Conservation (phyloP, 176 grass and related monocot genomes). For the Oryza officinalis region DNA sequence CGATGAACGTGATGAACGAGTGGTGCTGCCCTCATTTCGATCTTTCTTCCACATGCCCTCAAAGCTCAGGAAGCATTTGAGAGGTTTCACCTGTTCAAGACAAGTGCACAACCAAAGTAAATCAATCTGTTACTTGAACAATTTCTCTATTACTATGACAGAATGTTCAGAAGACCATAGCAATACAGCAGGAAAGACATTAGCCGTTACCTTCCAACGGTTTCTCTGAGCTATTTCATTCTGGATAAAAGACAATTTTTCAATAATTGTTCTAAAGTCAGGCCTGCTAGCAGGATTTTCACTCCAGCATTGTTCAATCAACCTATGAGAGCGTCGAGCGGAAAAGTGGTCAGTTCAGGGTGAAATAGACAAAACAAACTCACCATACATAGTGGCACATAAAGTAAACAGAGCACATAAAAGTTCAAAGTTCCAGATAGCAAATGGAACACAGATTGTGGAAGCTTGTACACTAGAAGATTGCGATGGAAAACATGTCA, state of each 20-base stretch:
- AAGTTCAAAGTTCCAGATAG: conserved; percentile 9
- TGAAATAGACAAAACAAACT: conserved; percentile 24
- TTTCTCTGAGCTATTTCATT: conserved; percentile 52
- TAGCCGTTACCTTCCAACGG: conserved; percentile 73
- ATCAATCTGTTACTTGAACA: conserved; percentile 7
- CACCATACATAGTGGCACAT: neutral
- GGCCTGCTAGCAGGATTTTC: conserved; percentile 81
- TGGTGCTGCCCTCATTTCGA: conserved; percentile 45
- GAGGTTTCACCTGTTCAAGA: conserved; percentile 52
- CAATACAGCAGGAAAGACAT: neutral
- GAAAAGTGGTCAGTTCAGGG: neutral
- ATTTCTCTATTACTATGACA: conserved; percentile 1
- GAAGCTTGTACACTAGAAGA: conserved; percentile 9
- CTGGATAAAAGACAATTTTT: conserved; percentile 59
- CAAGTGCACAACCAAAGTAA: conserved; percentile 23
- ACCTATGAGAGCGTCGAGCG: conserved; percentile 44
- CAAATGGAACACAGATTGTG: neutral
- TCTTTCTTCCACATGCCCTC: conserved; percentile 85
- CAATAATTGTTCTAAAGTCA: conserved; percentile 73
- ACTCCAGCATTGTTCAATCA: conserved; percentile 95
- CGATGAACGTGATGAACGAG: conserved; percentile 59
- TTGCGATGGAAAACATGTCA: neutral
- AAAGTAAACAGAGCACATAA: neutral
- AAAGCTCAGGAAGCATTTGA: conserved; percentile 69
- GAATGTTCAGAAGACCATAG: neutral